Base-by-base conservation (phyloP, 2,329 filamentous ascomycete species). In the Meredithiella fracta region DNA sequence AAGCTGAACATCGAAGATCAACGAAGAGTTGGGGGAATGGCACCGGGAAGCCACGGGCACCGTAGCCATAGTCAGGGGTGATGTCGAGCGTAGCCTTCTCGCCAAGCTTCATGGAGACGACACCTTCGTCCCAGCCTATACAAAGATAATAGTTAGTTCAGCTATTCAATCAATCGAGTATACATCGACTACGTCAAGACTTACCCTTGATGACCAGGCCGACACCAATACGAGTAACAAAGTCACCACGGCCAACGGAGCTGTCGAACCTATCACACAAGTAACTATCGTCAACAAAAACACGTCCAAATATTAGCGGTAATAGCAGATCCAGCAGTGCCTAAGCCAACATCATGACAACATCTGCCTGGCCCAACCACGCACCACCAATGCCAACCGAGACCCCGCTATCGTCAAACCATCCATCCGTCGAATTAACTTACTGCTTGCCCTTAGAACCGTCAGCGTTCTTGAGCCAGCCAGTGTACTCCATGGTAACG, bases 401-500 rank as follows among this genome's bases (percentile, higher is more conserved):
- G 11, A 5, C 29, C 29, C 11, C 38, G 38, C 11, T 20, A 42
- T n/a, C 6, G 44, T 9, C 22, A 49, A 26, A 49, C 17, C 8
- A 26, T 23, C 11, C 23, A 54, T 34, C 17, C 26, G 14, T 11
- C 6, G 34, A n/a, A n/a, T 3, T 6, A 38, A 70, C 83, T 65
- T 73, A 94, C 89, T 88, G 66, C 25, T 68, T 70, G 64, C 90
- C 90, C 76, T 85, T 80, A 65, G 78, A 73, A 58, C 79, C 74
- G 61, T 65, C 70, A 22, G 72, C 65, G 65, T 94, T 83, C 70
- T 84, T 85, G 61, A 97, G 76, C 71, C 75, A 95, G 64, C 92
- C 92, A 44, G 85, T 92, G 77, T 97, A 97, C 71, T 92, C 80
- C 66, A 97, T 94, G 65, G 78, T 79, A 65, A 97, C 86, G 25